These are phyloP conservation scores for Fusarium algeriense DNA, from an alignment of 2,329 filamentous ascomycete species.

Conservation along the genomic window DNA sequence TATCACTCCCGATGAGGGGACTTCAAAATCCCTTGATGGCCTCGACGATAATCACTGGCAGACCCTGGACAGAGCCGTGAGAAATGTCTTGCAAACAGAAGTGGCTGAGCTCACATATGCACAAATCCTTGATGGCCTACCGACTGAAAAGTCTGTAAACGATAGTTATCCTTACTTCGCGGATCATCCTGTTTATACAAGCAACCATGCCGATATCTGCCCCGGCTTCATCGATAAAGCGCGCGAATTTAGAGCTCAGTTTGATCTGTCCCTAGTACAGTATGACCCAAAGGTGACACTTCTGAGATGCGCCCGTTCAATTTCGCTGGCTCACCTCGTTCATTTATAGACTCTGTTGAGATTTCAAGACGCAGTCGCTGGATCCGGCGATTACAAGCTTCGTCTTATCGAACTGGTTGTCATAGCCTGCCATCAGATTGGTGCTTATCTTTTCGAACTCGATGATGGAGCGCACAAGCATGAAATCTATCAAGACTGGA, in stretches of 20 bases:
- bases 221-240: slow-evolving; percentile 12
- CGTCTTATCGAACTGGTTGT: slow-evolving; percentile 24
- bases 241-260: not conserved
- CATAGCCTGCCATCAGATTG: slow-evolving; percentile 26
- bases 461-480: slow-evolving; percentile 23
- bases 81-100: not conserved
- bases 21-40: not conserved
- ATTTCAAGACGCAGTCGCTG: not conserved
- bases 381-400: slow-evolving; percentile 3
- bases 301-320: not conserved
- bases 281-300: not conserved
- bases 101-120: slow-evolving; percentile 14
- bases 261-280: not conserved
- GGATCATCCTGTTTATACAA: not conserved
- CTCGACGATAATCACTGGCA: not conserved
- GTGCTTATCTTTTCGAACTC: slow-evolving; percentile 18
- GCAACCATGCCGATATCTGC: slow-evolving; percentile 1
- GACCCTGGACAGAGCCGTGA: not conserved
- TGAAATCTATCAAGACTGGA: slow-evolving; percentile 10
- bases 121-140: slow-evolving; percentile 27
- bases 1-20: too few species aligned
- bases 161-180: not conserved
- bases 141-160: not conserved
- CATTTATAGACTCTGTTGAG: not conserved
- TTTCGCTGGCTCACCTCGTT: not conserved